Conservation (phyloP, 257 asterid genomes). For the Jacaranda copaia region DNA sequence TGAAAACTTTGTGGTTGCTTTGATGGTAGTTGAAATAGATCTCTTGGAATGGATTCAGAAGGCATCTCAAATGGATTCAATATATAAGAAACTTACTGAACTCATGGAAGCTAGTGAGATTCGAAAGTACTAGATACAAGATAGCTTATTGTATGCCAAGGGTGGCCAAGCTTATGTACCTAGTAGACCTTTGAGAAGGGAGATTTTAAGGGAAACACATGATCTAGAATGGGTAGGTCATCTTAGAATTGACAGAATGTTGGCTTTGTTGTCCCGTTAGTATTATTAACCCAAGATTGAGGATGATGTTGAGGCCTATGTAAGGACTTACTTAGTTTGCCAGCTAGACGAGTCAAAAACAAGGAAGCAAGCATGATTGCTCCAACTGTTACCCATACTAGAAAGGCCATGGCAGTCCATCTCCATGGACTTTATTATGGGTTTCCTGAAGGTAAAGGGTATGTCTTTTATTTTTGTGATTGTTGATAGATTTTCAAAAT, state of each 20-base stretch:
- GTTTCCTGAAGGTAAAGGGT: not conserved
- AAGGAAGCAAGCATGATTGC: not conserved
- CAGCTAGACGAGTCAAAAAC: not conserved
- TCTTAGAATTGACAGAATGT: not conserved
- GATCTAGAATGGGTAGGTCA: not conserved
- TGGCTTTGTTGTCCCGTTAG: too few relatives aligned
- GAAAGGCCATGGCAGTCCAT: not conserved
- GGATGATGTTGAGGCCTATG: not conserved
- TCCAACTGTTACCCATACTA: not conserved
- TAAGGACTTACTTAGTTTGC: not conserved
- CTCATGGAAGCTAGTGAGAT: not conserved
- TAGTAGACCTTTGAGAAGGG: too few relatives aligned
- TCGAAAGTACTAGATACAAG: not conserved
- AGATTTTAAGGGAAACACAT: not conserved
- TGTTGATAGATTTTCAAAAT: not conserved
- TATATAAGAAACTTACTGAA: not conserved
- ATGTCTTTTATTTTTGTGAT: not conserved
- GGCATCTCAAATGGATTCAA: not conserved
- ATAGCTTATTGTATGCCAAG: too few relatives aligned
- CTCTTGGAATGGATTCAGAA: not conserved
- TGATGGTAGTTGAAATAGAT: not conserved
- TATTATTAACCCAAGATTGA: not conserved
- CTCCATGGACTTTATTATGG: not conserved
- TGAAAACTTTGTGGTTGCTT: not conserved
- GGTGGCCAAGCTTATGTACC: too few relatives aligned